A percentile compares a stretch with the other conserved stretches of the same genome.
phyloP scores from a whole-genome alignment of 768 basidiomycete genomes.

The Sarcodon aspratus region DNA sequence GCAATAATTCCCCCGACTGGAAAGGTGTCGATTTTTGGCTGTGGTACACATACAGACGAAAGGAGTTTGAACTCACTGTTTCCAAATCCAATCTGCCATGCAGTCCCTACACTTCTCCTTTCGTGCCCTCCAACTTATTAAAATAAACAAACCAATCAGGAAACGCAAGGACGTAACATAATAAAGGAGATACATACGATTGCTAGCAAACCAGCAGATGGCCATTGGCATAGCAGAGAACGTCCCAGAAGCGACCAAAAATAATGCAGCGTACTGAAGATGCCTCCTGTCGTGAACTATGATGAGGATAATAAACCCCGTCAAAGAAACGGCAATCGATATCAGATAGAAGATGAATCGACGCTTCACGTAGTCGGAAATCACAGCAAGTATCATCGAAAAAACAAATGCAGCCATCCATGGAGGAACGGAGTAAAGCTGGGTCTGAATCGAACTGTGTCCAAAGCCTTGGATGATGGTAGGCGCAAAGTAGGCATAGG shows the following conservation, averaged over 20 bases:
- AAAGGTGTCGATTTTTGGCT: not conserved
- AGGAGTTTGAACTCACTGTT: conserved; percentile 9
- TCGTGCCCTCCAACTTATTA: conserved; percentile 13
- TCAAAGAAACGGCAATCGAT: conserved; percentile 4
- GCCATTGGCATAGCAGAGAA: conserved; percentile 8
- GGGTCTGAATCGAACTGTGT: conserved; percentile 4
- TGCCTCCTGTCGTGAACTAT: conserved; percentile 1
- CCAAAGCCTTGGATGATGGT: conserved; percentile 7
- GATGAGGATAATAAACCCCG: conserved; percentile 6
- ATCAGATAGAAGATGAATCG: conserved; percentile 11
- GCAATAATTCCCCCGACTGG: conserved; percentile 18
- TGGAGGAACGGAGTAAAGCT: conserved; percentile 7
- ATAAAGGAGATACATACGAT: conserved; percentile 1
- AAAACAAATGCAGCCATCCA: conserved; percentile 6
- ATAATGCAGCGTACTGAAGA: conserved; percentile 7
- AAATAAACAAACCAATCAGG: not conserved
- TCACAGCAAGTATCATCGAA: conserved; percentile 2
- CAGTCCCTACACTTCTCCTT: conserved; percentile 14
- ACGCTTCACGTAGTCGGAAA: conserved; percentile 8
- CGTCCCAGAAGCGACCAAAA: conserved; percentile 5
- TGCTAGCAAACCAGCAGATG: conserved; percentile 8
- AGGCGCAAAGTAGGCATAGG: conserved; percentile 5
- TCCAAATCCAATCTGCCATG: conserved; percentile 17
- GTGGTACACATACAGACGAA: too few species aligned
- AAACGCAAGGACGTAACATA: not conserved